Evolutionary conservation across 768 basidiomycete species (phyloP).

Genomic region (Suillus luteus): DNA sequence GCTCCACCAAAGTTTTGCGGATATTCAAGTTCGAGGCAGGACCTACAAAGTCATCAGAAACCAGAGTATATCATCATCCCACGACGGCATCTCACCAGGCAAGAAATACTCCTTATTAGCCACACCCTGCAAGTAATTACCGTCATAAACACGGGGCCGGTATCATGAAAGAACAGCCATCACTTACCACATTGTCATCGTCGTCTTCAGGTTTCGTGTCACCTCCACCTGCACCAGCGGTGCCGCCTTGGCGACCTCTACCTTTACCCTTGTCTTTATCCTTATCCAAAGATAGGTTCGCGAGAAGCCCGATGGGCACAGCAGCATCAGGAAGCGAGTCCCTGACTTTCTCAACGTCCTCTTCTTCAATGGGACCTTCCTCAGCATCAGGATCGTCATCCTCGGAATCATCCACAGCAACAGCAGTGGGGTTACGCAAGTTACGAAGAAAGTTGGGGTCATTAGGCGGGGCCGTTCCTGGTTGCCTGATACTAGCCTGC

Average conservation of each 20-base stretch:
- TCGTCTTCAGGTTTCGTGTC: slow-evolving; percentile 44
- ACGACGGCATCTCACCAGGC: slow-evolving; percentile 53
- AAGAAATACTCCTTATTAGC: slow-evolving; percentile 80
- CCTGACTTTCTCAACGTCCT: slow-evolving; percentile 48
- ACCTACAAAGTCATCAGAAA: slow-evolving; percentile 37
- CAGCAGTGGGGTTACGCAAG: slow-evolving; percentile 38
- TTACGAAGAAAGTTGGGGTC: slow-evolving; percentile 32
- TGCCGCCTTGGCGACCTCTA: slow-evolving; percentile 33
- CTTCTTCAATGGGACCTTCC: slow-evolving; percentile 35
- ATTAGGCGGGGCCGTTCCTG: slow-evolving; percentile 40
- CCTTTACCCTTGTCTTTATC: slow-evolving; percentile 45
- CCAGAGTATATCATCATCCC: background rate
- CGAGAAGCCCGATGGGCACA: slow-evolving; percentile 76
- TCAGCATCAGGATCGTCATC: slow-evolving; percentile 35
- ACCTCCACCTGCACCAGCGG: slow-evolving; percentile 12
- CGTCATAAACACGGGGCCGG: slow-evolving; percentile 4
- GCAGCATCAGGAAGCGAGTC: slow-evolving; percentile 65
- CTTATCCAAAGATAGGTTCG: slow-evolving; percentile 66
- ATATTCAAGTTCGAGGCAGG: slow-evolving; percentile 73
- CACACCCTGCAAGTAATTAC: slow-evolving; percentile 55
- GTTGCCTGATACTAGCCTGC: slow-evolving; percentile 57
- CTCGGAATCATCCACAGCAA: slow-evolving; percentile 40
- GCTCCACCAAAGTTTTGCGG: slow-evolving; percentile 72
- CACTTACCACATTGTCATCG: slow-evolving; percentile 63
- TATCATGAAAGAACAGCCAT: slow-evolving; percentile 10